Evolutionary conservation across 371 early-diverging fungal genomes (phyloP).

Genomic region (Rhizopus stolonifer): DNA sequence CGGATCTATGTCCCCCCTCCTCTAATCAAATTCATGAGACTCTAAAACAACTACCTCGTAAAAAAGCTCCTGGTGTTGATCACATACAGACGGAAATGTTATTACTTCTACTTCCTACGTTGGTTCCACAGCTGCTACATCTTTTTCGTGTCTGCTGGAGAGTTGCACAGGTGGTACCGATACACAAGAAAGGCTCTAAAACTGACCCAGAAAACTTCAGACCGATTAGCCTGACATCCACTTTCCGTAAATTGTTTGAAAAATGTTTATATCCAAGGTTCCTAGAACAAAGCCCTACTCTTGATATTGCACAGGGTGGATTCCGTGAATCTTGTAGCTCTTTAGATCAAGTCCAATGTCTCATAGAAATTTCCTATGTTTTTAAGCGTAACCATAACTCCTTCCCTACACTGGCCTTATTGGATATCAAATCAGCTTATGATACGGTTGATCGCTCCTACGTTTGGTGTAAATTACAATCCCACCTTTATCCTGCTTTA

Average conservation of each 20-base stretch:
- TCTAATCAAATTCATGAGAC: background rate
- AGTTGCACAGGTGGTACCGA: slow-evolving; percentile 19
- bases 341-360: background rate
- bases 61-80: slow-evolving; percentile 28
- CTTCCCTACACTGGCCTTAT: slow-evolving; percentile 6
- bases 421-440: slow-evolving; percentile 21
- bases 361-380: background rate
- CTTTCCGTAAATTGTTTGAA: no score
- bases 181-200: no score
- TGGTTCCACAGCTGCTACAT: no score
- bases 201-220: no score
- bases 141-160: slow-evolving; percentile 15
- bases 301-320: no score
- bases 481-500: no score
- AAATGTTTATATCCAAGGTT: no score
- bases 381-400: background rate
- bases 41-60: background rate
- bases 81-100: slow-evolving; percentile 30
- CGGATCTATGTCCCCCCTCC: background rate
- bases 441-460: slow-evolving; percentile 16
- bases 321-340: no score
- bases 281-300: no score
- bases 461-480: no score
- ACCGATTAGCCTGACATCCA: no score
- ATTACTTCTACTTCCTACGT: slow-evolving; percentile 4